Conservation (phyloP, 2,329 filamentous ascomycete genomes). For the Emergomyces orientalis region DNA sequence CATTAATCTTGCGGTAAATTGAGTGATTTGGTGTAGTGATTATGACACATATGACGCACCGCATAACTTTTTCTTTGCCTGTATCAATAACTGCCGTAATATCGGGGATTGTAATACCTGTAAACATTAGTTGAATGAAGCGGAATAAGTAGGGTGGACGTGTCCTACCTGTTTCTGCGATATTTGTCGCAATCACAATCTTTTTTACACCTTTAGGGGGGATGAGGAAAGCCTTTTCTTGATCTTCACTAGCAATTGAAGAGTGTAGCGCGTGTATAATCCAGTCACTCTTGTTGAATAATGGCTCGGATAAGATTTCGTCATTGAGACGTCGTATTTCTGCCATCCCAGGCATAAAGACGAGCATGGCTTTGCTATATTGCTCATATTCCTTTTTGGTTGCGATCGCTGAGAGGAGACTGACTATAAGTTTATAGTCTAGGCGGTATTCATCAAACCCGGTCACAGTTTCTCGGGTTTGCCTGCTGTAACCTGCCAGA, state of each 20-base stretch:
- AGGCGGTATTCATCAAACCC: conserved; percentile 86
- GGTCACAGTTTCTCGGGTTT: conserved; percentile 64
- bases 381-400: conserved; percentile 53
- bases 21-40: conserved; percentile 3
- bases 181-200: conserved; percentile 94
- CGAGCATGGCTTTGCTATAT: conserved; percentile 84
- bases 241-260: conserved; percentile 89
- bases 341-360: conserved; percentile 89
- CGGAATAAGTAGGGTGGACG: neutral
- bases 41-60: conserved; percentile 23
- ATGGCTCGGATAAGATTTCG: conserved; percentile 63
- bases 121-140: conserved; percentile 9
- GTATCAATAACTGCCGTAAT: conserved; percentile 95
- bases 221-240: conserved; percentile 82
- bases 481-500: conserved; percentile 62
- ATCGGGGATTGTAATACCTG: conserved; percentile 77
- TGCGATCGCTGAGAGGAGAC: conserved; percentile 68
- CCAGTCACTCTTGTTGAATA: conserved; percentile 65
- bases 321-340: conserved; percentile 87
- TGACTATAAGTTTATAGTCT: conserved; percentile 76
- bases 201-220: conserved; percentile 77
- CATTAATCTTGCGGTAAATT: neutral
- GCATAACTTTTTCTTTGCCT: conserved; percentile 95
- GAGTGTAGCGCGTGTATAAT: conserved; percentile 85
- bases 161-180: conserved; percentile 73